Evolutionary conservation across 192 early-diverging fungal species (phyloP).

Genomic region (Mortierella claussenii): DNA sequence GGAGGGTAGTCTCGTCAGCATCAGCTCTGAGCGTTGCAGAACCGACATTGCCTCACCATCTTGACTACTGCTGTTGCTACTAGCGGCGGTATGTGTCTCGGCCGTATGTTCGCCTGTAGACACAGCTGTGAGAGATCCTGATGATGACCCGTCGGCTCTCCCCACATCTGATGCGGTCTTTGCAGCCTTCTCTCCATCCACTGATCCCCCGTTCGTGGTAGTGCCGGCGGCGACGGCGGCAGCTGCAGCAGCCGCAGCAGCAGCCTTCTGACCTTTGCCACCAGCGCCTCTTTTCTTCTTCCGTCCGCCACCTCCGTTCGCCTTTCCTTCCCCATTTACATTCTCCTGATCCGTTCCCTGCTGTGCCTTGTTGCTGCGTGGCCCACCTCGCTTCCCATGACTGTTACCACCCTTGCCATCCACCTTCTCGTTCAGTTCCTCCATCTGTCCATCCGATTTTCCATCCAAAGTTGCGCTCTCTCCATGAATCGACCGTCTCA

Average conservation of each 20-base stretch:
- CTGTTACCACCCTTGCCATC: conserved; percentile 1
- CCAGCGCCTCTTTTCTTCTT: conserved; percentile 50
- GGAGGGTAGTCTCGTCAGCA: conserved; percentile 17
- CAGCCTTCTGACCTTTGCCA: conserved; percentile 39
- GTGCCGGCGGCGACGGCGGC: conserved; percentile 3
- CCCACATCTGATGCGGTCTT: not conserved
- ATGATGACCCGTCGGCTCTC: not conserved
- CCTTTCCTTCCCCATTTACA: not conserved
- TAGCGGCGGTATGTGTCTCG: not conserved
- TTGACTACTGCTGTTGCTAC: not conserved
- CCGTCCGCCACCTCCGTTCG: conserved; percentile 16
- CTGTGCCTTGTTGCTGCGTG: not conserved
- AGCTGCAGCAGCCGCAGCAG: conserved; percentile 11
- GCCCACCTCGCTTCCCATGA: conserved; percentile 6
- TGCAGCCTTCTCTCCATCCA: not conserved
- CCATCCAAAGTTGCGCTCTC: not conserved
- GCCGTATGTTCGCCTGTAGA: not conserved
- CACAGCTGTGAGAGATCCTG: not conserved
- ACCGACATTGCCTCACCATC: too few species aligned
- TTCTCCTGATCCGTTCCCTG: not conserved
- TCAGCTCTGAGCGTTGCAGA: not conserved
- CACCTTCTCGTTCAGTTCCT: conserved; percentile 17
- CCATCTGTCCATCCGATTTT: conserved; percentile 4
- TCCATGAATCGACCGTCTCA: not conserved
- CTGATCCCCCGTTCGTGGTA: not conserved